These are phyloP conservation scores for Sungouiella thailandica DNA, from an alignment of 805 yeast species.

Conservation along the genomic window DNA sequence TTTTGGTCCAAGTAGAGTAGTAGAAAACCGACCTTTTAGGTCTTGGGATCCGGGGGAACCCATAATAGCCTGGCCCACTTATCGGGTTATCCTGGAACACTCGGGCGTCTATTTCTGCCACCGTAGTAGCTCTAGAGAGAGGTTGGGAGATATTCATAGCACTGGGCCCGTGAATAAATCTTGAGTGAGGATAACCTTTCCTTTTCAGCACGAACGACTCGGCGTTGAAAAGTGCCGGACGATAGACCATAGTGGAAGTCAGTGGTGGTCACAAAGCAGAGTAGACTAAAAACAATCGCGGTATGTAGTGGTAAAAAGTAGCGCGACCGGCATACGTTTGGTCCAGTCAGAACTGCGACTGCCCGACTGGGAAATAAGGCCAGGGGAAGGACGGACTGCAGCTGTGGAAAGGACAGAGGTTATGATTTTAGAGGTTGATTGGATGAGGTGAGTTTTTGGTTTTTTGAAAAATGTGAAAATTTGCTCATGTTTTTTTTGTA, in stretches of 20 bases:
- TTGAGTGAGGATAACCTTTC: constrained; percentile 14
- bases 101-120: constrained; percentile 29
- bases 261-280: too few relatives aligned
- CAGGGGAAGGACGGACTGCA: too few relatives aligned
- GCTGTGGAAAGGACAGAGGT: too few relatives aligned
- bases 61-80: neutral
- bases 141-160: constrained; percentile 38
- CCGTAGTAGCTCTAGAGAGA: constrained; percentile 35
- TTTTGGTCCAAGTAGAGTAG: constrained; percentile 40
- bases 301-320: too few relatives aligned
- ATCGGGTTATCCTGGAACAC: constrained; percentile 14
- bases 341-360: too few relatives aligned
- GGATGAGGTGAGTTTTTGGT: too few relatives aligned
- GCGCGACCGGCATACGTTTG: too few relatives aligned
- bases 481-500: too few relatives aligned
- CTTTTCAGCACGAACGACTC: constrained; percentile 10
- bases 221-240: constrained; percentile 12
- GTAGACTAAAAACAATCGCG: too few relatives aligned
- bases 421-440: too few relatives aligned
- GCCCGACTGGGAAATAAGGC: too few relatives aligned
- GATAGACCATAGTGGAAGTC: constrained; percentile 17
- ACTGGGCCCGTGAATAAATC: constrained; percentile 32
- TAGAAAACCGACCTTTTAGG: constrained; percentile 52
- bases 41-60: constrained; percentile 51
- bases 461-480: too few relatives aligned